Conservation (phyloP, 371 early-diverging fungal genomes). For the Circinella minor region DNA sequence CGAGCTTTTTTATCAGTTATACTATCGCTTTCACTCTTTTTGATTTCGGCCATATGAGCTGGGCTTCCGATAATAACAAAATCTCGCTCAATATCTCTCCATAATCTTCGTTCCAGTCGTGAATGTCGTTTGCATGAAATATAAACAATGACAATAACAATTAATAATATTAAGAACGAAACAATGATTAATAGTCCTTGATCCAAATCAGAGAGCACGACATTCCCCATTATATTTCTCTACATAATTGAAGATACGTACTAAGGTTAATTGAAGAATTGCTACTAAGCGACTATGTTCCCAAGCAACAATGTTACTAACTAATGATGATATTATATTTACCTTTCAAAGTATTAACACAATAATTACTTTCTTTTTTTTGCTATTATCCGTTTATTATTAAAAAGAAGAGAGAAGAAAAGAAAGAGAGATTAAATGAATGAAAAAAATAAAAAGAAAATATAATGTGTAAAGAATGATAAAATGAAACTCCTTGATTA, state of each 20-base stretch:
- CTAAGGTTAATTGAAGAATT: background rate
- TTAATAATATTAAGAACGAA: background rate
- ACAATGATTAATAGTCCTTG: background rate
- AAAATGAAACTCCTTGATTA: too few species aligned
- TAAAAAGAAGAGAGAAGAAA: too few species aligned
- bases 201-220: background rate
- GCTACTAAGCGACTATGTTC: too few species aligned
- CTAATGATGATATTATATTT: too few species aligned
- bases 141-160: background rate
- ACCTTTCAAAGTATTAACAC: too few species aligned
- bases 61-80: constrained; percentile 33
- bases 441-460: too few species aligned
- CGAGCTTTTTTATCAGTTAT: background rate
- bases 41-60: constrained; percentile 29
- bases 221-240: background rate
- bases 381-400: too few species aligned
- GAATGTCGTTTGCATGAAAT: background rate
- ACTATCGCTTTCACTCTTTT: constrained; percentile 20
- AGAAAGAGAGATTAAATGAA: too few species aligned
- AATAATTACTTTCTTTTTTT: too few species aligned
- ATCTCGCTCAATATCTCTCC: constrained; percentile 20
- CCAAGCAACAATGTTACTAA: too few species aligned
- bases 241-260: background rate
- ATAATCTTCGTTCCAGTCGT: constrained; percentile 6
- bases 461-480: too few species aligned